Base-by-base conservation (phyloP, 2,329 filamentous ascomycete genomes). In the Trichoderma sp. region DNA sequence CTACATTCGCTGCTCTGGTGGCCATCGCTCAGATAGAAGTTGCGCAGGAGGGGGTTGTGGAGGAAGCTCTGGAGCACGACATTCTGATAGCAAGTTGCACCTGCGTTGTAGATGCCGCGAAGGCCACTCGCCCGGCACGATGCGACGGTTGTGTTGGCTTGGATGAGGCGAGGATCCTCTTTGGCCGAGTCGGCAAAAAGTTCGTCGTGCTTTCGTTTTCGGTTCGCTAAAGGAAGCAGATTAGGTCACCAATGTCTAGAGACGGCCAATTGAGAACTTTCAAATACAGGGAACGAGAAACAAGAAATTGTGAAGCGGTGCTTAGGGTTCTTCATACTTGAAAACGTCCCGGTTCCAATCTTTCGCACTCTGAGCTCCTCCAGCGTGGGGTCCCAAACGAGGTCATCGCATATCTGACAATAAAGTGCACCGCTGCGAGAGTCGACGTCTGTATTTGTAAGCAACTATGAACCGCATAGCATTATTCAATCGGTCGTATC, bases 71-170 rank as follows among this genome's bases (percentile, higher is more conserved):
- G 96, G 17, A 99, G 86, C 62, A 98, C 94, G 34, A 98, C 95
- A 76, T 96, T 97, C 87, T 98, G 95, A 82, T 98, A 99, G 84
- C 95, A 99, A 12, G 96, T 98, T 72, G 97, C 94, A n/a, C 95
- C 96, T 80, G 97, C 95, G 78, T 98, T 99, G 82, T 97, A 98
- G 73, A 99, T 92, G 36, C 95, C 95, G 43, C 96, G 90, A 50
- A 98, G 88, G 11, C 96, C 95, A 75, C 92, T 94, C 20, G 94
- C 94, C 71, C 93, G 90, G 79, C 95, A 98, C 13, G 94, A 92
- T 7, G 93, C 91, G 71, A 90, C 88, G 32, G 88, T 91, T 13
- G 94, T 95, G 78, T 98, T 97, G 73, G 86, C 86, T 53, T 90
- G 88, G 74, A 97, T 91, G 76, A 93, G 94, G 70, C 89, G 86